A percentile compares a stretch with the other conserved stretches of the same genome.
Evolutionary conservation across 169 alveolate species (phyloP).

Genomic region (Besnoitia besnoiti): DNA sequence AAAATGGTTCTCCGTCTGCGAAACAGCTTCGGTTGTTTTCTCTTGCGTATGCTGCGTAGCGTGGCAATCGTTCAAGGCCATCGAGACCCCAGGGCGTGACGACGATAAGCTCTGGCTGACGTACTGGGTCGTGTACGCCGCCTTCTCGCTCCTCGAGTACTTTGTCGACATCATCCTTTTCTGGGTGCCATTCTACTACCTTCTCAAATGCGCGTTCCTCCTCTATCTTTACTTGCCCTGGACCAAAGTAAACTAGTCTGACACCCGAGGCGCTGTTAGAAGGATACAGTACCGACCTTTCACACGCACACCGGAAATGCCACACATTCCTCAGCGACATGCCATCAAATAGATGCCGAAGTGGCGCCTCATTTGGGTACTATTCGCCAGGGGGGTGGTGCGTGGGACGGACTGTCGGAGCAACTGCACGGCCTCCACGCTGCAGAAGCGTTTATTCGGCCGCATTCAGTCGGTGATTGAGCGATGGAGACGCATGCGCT

Average conservation of each 20-base stretch:
- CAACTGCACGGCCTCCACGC: no score
- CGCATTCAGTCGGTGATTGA: no score
- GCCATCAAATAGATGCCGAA: no score
- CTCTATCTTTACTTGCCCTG: slow-evolving; percentile 86
- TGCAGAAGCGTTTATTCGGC: no score
- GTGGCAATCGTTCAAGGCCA: slow-evolving; percentile 87
- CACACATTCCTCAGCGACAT: no score
- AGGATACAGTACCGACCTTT: no score
- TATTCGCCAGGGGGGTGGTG: no score
- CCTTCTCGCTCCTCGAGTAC: slow-evolving; percentile 84
- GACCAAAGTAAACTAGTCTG: slow-evolving; percentile 2
- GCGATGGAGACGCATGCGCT: no score
- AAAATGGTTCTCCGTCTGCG: no score
- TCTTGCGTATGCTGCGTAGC: slow-evolving; percentile 72
- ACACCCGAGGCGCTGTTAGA: not conserved
- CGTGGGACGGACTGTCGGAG: no score
- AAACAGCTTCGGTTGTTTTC: not conserved
- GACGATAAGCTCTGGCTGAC: slow-evolving; percentile 93
- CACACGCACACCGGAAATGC: no score
- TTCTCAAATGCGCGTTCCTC: slow-evolving; percentile 84
- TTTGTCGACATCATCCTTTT: slow-evolving; percentile 84
- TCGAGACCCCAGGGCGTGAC: slow-evolving; percentile 78
- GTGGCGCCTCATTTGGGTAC: no score
- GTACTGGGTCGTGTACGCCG: slow-evolving; percentile 91
- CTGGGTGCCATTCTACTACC: slow-evolving; percentile 90